Conservation (phyloP, 1,284 basidiomycete species). For the Wallemia hederae region DNA sequence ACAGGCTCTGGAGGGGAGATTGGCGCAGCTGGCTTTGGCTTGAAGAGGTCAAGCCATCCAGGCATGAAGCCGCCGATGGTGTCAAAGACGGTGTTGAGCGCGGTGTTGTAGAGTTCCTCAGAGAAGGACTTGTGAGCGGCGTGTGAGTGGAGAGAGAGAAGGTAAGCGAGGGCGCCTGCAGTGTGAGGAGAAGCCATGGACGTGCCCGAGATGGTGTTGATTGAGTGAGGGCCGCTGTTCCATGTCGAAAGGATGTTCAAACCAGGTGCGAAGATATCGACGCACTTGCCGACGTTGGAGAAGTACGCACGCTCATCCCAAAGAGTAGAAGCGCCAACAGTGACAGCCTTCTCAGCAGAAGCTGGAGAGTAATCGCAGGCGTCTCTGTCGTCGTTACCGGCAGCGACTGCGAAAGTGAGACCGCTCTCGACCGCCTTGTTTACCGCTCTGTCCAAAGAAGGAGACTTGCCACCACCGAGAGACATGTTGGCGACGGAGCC, state of each 20-base stretch:
- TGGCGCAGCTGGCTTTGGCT: constrained; percentile 17
- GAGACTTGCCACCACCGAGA: constrained; percentile 83
- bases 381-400: constrained; percentile 25
- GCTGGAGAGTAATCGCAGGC: constrained; percentile 34
- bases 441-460: constrained; percentile 54
- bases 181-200: constrained; percentile 32
- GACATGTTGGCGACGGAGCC: constrained; percentile 97
- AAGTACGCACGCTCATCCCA: constrained; percentile 65
- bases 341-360: constrained; percentile 39
- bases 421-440: constrained; percentile 55
- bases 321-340: constrained; percentile 57
- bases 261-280: constrained; percentile 53
- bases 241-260: constrained; percentile 20
- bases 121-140: constrained; percentile 2
- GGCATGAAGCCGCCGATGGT: constrained; percentile 19
- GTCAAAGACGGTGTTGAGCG: constrained; percentile 24
- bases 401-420: constrained; percentile 41
- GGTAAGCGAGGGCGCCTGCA: constrained; percentile 51
- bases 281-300: constrained; percentile 15
- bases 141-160: constrained; percentile 28
- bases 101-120: constrained; percentile 29
- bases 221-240: constrained; percentile 15
- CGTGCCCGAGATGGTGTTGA: constrained; percentile 39
- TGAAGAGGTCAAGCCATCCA: constrained; percentile 26
- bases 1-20: constrained; percentile 14